Evolutionary conservation across 257 asterid species (phyloP).

Genomic region (Thymus quinquecostatus): DNA sequence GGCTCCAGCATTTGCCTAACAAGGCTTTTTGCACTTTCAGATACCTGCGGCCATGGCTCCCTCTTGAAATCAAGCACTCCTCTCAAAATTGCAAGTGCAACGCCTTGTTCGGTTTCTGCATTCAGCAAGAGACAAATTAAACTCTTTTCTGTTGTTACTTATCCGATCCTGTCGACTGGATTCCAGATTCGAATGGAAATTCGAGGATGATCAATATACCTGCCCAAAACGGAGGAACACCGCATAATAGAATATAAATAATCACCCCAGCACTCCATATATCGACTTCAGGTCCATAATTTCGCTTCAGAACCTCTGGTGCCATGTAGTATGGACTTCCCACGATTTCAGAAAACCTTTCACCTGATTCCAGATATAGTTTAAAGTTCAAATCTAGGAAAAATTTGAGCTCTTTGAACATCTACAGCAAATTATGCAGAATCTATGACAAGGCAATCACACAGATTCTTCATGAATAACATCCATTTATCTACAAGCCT

Average conservation of each 20-base stretch:
- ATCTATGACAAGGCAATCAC: not conserved
- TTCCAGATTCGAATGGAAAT: not conserved
- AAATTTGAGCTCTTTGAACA: not conserved
- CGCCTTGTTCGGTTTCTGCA: conserved; percentile 94
- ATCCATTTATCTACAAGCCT: not conserved
- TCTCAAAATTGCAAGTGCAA: conserved; percentile 84
- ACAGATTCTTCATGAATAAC: not conserved
- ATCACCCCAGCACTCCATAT: conserved; percentile 96
- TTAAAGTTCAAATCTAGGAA: conserved; percentile 7
- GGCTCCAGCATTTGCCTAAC: conserved; percentile 90
- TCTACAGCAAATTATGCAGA: not conserved
- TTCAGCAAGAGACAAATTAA: conserved; percentile 14
- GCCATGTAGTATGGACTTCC: conserved; percentile 98
- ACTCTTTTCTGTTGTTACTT: not conserved
- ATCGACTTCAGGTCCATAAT: conserved; percentile 90
- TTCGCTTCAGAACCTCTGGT: conserved; percentile 87
- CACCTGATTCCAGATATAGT: conserved; percentile 47
- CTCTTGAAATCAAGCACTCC: conserved; percentile 86
- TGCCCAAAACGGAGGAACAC: conserved; percentile 99
- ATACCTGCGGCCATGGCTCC: conserved; percentile 96
- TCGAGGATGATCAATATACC: conserved; percentile 46
- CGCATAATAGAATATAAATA: conserved; percentile 88
- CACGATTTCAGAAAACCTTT: conserved; percentile 82
- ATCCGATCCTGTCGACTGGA: not conserved
- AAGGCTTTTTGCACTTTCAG: conserved; percentile 81